Base-by-base conservation (phyloP, 441 rosid species). In the Gossypium schwendimanii region DNA sequence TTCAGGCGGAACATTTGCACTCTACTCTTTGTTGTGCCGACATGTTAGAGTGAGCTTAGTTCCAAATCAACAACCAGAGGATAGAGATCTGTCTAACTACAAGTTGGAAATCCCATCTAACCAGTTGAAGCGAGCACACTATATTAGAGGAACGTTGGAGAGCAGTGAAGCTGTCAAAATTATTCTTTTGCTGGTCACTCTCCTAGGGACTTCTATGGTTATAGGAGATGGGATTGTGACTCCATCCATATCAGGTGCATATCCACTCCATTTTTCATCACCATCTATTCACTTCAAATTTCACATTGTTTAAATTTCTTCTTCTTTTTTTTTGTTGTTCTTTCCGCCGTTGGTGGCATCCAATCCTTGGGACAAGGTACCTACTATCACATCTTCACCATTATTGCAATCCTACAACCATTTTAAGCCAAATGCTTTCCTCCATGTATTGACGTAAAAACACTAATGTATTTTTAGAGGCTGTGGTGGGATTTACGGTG, bases 141-240 rank as follows among this genome's bases (percentile, higher is more conserved):
- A 75, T 71, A 73, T 86, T 57, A 90, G 88, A 77, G 75, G 84
- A 39, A 81, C 73, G 79, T 76, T 91, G 0, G 94, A 90, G 80
- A 79, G 49, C 4, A 86, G 79, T 62, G 78, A 61, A 72, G 20
- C 2, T 1, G 70, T 84, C 8, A 75, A 86, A 73, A 44, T 83
- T 21, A 0, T 80, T 6, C 89, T 93, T 41, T 91, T 91, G 78
- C 76, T 87, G 0, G 55, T 88, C 45, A 86, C 94, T 45, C 83
- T 93, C 44, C 85, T 89, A 8, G 96, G 94, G 5, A 87, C 93
- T 70, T 86, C 96, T 53, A 89, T 91, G 94, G 90, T 90, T 39
- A 87, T 91, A 1, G 96, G 98, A 6, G 98, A 93, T 68, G 97
- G 97, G 0, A 72, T 91, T 59, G 90, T 93, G 33, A 89, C 97